Base-by-base conservation (phyloP, 2,329 filamentous ascomycete species). In the Botrytis elliptica region DNA sequence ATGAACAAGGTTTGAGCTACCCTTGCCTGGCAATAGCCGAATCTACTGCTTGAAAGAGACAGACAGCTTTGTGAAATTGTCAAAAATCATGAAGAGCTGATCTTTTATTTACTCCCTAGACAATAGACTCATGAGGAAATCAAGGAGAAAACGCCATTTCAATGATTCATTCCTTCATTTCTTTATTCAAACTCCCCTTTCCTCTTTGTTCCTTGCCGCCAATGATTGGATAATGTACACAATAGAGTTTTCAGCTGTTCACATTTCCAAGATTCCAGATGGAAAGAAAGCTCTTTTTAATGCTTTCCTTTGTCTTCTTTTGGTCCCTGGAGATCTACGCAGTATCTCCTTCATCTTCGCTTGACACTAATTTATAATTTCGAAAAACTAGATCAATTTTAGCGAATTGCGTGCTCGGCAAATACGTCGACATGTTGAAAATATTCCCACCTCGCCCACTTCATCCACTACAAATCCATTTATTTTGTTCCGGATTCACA, bases 401-500 rank as follows among this genome's bases (percentile, higher is more conserved):
- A 67, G 65, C 65, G 65, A 68, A 68, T 68, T 57, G 65, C 65
- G 65, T 68, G 65, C 65, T 68, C 65, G 36, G 16, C 36, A 55
- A 38, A 49, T 57, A 68, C 49, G 65, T 68, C 65, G 65, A 55
- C 36, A 25, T 40, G 46, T n/a, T 38, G 63, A 52, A 46, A 49
- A n/a, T 29, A 68, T 55, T 55, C 52, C 52, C 52, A 57, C 52
- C 52, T 57, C 52, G 52, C 52, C 52, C 52, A 55, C 52, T 18
- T 55, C 52, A 60, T 18, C 9, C 46, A 66, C 46, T 29, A 55
- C 65, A 40, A 40, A 14, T 20, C 22, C 44, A 67, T 38, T 36
- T 52, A 40, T n/a, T 52, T n/a, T 5, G 64, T 29, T 67, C 64
- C 44, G 62, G 38, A 44, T 49, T 38, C 12, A 52, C 64, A 52